These are phyloP conservation scores for Eragrostis tef DNA, from an alignment of 202 grass and related monocot genomes.

Conservation along the genomic window DNA sequence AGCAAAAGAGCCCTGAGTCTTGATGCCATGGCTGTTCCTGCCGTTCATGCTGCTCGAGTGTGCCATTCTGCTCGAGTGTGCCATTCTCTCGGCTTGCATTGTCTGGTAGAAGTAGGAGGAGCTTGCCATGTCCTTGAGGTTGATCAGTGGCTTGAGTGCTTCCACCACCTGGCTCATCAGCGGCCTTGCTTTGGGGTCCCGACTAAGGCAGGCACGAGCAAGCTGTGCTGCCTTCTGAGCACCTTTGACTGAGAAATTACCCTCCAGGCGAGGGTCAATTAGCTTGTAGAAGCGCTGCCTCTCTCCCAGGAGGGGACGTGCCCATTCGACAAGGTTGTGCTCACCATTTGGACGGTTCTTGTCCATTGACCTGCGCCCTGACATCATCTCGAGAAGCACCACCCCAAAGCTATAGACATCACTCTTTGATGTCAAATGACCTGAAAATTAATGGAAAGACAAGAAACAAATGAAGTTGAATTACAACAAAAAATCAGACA, in stretches of 20 bases:
- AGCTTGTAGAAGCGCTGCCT: conserved; percentile 70
- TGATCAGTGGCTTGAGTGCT: conserved; percentile 65
- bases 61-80: conserved; percentile 54
- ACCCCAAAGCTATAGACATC: conserved; percentile 84
- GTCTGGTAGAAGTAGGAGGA: conserved; percentile 83
- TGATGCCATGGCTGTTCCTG: conserved; percentile 52
- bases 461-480: neutral
- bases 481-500: neutral
- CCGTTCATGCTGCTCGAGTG: conserved; percentile 64
- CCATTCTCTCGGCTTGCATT: conserved; percentile 68
- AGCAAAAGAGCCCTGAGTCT: conserved; percentile 49
- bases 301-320: conserved; percentile 67
- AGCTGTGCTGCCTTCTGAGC: conserved; percentile 75
- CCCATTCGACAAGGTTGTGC: conserved; percentile 89
- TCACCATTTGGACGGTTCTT: conserved; percentile 79
- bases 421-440: conserved; percentile 90
- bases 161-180: conserved; percentile 83
- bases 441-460: conserved; percentile 38
- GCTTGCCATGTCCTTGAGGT: conserved; percentile 85
- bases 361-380: conserved; percentile 83
- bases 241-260: conserved; percentile 78
- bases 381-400: conserved; percentile 87
- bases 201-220: conserved; percentile 69
- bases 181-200: conserved; percentile 72
- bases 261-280: conserved; percentile 70